A percentile compares a stretch with the other conserved stretches of the same genome.
phyloP scores from a whole-genome alignment of 257 asterid genomes.

The Solanum pennellii region DNA sequence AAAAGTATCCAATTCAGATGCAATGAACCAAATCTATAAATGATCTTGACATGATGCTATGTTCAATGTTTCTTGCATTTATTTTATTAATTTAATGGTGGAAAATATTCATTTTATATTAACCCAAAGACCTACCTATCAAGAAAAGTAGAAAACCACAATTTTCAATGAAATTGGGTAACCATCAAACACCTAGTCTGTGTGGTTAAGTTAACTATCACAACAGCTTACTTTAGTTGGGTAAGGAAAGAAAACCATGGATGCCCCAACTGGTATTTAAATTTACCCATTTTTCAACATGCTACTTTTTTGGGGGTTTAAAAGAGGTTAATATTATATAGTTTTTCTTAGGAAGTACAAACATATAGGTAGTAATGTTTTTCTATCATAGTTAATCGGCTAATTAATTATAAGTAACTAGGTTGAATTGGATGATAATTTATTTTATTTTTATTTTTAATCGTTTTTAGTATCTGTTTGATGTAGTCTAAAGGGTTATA shows the following conservation, averaged over 20 bases:
- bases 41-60: slow-evolving; percentile 5
- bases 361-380: too few species aligned
- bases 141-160: not conserved
- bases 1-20: slow-evolving; percentile 13
- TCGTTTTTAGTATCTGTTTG: too few species aligned
- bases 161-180: not conserved
- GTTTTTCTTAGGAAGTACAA: too few species aligned
- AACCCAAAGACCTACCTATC: not conserved
- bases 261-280: not conserved
- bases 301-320: not conserved
- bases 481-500: not conserved
- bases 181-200: not conserved
- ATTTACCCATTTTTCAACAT: not conserved
- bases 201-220: not conserved
- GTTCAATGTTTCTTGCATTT: slow-evolving; percentile 57
- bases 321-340: not conserved
- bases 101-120: not conserved
- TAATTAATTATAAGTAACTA: too few species aligned
- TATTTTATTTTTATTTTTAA: too few species aligned
- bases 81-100: not conserved
- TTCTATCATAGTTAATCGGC: too few species aligned
- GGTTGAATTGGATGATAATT: too few species aligned
- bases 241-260: not conserved
- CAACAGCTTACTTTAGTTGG: not conserved
- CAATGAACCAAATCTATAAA: slow-evolving; percentile 37